Evolutionary conservation across 2,329 filamentous ascomycete genomes (phyloP), one percentile per base, ranked within the genome.

Genomic region (Arthrinium puccinioides): DNA sequence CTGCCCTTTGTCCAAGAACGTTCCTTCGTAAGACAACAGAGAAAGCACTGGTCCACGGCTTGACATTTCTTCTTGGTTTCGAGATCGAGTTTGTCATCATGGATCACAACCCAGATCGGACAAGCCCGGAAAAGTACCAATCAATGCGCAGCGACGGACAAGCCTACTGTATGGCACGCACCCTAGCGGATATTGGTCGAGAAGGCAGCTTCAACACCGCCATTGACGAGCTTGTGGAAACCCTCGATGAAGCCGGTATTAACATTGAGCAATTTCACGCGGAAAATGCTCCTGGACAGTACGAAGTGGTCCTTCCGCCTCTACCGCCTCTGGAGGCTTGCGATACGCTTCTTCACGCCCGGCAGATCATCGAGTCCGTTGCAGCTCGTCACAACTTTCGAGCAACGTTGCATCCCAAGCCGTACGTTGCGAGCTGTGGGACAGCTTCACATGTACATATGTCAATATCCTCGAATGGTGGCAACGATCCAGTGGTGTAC

Each of bases 81-180:
- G 87, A 94, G 57, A 77, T 94, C 27, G 87, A 94, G 57, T 75
- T 92, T 9, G 70, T 85, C 2, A 79, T 94, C 45, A 64, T 90
- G 45, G 69, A 70, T 27, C 69, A 69, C 15, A 50, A 59, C 23
- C 48, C 52, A 7, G 48, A 58, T 19, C 44, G 56, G 13, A 46
- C 44, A 5, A 42, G 46, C 1, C 46, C 53, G 9, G 44, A 52
- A 2, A 56, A 59, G 13, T 64, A 61, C 27, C 57, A 61, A 7
- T 51, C 60, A 1, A 66, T 82, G 1, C 54, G 70, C n/a, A 72
- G 72, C 7, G 67, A 70, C 31, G 79, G 77, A 2, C 84, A 90
- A 49, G 78, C 79, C 1, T 90, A 84, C 83, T 80, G 77, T 0
- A 73, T 77, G 14, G 70, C 82, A 29, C 74, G 79, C 2, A 69